These are phyloP conservation scores for Solanum rostratum DNA, from an alignment of 257 asterid genomes.

Conservation along the genomic window DNA sequence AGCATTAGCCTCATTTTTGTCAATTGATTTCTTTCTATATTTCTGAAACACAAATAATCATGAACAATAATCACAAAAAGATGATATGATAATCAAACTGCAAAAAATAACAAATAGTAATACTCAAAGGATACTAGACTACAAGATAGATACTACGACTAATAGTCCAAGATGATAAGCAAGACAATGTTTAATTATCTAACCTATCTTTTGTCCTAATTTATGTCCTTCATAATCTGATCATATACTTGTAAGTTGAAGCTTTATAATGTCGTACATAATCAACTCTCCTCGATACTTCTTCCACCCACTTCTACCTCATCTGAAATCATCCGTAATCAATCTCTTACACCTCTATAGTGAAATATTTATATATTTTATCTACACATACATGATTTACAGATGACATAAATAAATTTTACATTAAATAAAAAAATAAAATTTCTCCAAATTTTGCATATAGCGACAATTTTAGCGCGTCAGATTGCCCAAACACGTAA, in stretches of 20 bases:
- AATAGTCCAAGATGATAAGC: too few species aligned
- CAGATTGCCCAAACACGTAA: accelerated
- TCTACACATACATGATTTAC: accelerated
- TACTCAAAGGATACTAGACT: background rate
- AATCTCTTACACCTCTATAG: accelerated
- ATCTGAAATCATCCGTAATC: accelerated
- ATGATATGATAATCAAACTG: too few species aligned
- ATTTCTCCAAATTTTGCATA: too few species aligned
- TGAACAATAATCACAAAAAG: too few species aligned
- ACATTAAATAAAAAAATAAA: too few species aligned
- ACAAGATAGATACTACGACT: too few species aligned
- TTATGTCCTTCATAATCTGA: background rate
- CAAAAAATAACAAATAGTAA: too few species aligned
- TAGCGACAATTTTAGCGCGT: too few species aligned
- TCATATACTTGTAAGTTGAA: background rate
- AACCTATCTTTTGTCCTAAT: background rate
- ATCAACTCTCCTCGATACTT: background rate
- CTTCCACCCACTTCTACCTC: background rate
- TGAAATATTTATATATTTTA: background rate
- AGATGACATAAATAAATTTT: accelerated
- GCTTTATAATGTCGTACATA: accelerated
- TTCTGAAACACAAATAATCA: too few species aligned
- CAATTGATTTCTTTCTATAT: too few species aligned
- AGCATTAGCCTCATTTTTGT: too few species aligned
- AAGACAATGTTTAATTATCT: too few species aligned